phyloP scores from a whole-genome alignment of 2,329 filamentous ascomycete species.

The Trichoderma afroharzianum region DNA sequence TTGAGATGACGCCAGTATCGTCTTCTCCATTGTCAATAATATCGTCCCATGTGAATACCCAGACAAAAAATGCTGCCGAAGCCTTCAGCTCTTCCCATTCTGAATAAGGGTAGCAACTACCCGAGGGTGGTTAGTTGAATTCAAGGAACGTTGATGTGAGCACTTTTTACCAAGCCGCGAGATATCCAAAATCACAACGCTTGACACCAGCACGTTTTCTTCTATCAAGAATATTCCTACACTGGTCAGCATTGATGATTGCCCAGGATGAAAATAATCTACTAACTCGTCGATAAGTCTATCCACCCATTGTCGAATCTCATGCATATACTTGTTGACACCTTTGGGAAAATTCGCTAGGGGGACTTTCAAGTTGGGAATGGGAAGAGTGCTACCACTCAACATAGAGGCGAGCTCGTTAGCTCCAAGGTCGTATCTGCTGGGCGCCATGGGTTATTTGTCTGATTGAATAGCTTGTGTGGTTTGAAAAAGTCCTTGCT shows the following conservation, averaged over 20 bases:
- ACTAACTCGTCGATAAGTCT: background rate
- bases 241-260: background rate
- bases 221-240: background rate
- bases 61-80: background rate
- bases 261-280: too few species aligned
- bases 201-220: background rate
- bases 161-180: background rate
- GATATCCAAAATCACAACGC: conserved; percentile 4
- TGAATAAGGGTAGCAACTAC: background rate
- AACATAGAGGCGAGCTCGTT: conserved; percentile 1
- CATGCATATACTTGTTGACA: background rate
- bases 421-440: background rate
- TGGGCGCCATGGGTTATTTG: background rate
- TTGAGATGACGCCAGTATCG: background rate
- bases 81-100: background rate
- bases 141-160: background rate
- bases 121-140: background rate
- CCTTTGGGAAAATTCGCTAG: background rate
- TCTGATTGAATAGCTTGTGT: background rate
- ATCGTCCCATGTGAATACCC: conserved; percentile 11
- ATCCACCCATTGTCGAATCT: conserved; percentile 3
- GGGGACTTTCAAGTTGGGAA: background rate
- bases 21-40: conserved; percentile 1
- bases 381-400: conserved; percentile 1
- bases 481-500: background rate